Percentiles rank a stretch among this genome's conserved stretches.
Evolutionary conservation across 1,284 basidiomycete species (phyloP).

Genomic region (Mycosarcoma mackinlayi): DNA sequence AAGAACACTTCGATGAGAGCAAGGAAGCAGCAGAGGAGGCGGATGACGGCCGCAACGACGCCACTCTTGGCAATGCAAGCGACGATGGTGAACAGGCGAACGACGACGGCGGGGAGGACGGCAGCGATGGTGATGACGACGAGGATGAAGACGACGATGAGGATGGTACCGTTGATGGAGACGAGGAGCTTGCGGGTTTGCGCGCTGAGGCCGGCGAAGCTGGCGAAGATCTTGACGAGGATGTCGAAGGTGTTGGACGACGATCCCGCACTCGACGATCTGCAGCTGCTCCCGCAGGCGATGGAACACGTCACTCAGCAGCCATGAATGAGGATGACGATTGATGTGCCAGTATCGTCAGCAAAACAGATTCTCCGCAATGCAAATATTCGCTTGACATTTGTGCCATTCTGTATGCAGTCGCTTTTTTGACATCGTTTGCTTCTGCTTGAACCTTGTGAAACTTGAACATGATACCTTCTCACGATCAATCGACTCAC

Average conservation of each 20-base stretch:
- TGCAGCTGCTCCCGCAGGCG: conserved; percentile 6
- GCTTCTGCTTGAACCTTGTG: background rate
- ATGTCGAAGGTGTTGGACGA: conserved; percentile 19
- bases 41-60: conserved; percentile 19
- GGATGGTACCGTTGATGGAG: conserved; percentile 52
- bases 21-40: conserved; percentile 11
- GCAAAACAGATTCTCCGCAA: background rate
- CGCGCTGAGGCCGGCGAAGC: conserved; percentile 48
- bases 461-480: too few relatives aligned
- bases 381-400: background rate
- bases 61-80: conserved; percentile 5
- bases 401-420: background rate
- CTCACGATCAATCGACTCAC: too few relatives aligned
- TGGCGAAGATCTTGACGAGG: conserved; percentile 44
- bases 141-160: conserved; percentile 50
- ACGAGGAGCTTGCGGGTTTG: conserved; percentile 62
- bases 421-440: background rate
- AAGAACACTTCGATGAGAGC: conserved; percentile 5
- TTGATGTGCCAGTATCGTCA: background rate
- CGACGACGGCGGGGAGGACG: conserved; percentile 39
- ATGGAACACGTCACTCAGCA: conserved; percentile 10
- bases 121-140: conserved; percentile 24
- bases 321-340: conserved; percentile 39
- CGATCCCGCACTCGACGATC: conserved; percentile 30
- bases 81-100: conserved; percentile 22